Evolutionary conservation across 2,329 filamentous ascomycete genomes (phyloP), one percentile per base, ranked within the genome.

Genomic region (Mycocentrospora acerina): DNA sequence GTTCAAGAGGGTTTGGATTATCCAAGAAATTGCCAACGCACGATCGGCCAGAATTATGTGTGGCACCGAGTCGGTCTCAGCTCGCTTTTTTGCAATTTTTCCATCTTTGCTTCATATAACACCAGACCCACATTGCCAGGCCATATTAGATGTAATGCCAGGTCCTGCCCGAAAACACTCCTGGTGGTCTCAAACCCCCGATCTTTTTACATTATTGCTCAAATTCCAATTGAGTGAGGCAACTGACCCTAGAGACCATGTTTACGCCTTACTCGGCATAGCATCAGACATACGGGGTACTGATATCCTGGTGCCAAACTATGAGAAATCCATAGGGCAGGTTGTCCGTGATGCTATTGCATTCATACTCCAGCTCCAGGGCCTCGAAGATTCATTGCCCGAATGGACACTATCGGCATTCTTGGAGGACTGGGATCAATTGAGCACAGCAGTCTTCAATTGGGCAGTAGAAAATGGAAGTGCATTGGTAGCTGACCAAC

Each of bases 131-230:
- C 44, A 52, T 14, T 49, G 47, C 9, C 45, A 52, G 35, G 36
- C 55, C n/a, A 34, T 59, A 1, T 24, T 57, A 10, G 49, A 55
- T n/a, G 49, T 59, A 10, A 56, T 59, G 52, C 50, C 54, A n/a
- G 50, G 50, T 0, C 33, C 32, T 1, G 27, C 39, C 3, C 24
- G 46, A 9, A 27, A 40, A 25, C 7, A 17, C 4, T 53, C 55
- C 4, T 60, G 53, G 55, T 57, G 51, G 55, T 25, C 4, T 4
- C 5, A 48, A 18, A 44, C 32, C 4, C 42, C 38, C 7, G 34
- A 51, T 24, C 41, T 60, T 4, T 32, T 40, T 10, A 55, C 40
- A 1, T 28, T 57, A 2, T 26, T 60, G 7, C 26, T 14, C 0
- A 53, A 48, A 28, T 56, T 60, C 33, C 12, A 13, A 1, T 25